These are phyloP conservation scores for Punica granatum DNA, from an alignment of 345 rosid species.

Conservation along the genomic window DNA sequence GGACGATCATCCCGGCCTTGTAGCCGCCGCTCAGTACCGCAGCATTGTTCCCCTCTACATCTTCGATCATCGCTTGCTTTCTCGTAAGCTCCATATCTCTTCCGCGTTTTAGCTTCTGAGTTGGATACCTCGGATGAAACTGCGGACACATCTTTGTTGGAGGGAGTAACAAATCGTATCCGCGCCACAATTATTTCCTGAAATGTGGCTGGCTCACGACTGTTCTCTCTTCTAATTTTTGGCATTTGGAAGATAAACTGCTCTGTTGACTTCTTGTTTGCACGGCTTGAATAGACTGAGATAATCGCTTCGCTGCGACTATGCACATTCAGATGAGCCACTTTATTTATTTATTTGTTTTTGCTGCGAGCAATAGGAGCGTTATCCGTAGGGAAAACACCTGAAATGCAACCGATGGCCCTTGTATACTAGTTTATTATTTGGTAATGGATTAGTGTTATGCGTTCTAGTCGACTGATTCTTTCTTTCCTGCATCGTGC, in stretches of 20 bases:
- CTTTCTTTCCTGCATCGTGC: too few relatives aligned
- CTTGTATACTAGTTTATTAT: too few relatives aligned
- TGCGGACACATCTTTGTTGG: too few relatives aligned
- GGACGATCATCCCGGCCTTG: conserved; percentile 78
- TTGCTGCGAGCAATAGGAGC: not conserved
- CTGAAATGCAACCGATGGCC: too few relatives aligned
- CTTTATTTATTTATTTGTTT: too few relatives aligned
- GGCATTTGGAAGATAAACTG: not conserved
- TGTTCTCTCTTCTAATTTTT: not conserved
- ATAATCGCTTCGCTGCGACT: not conserved
- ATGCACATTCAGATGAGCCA: not conserved
- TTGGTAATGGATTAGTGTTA: too few relatives aligned
- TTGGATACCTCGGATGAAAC: not conserved
- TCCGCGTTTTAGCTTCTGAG: not conserved
- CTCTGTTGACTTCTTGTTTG: not conserved
- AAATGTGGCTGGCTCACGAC: not conserved
- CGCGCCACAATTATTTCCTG: not conserved
- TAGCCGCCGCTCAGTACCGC: conserved; percentile 38
- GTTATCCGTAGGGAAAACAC: too few relatives aligned
- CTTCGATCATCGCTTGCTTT: conserved; percentile 67
- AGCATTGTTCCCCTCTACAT: conserved; percentile 66
- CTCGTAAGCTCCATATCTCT: conserved; percentile 10
- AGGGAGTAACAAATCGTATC: not conserved
- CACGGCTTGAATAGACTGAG: not conserved
- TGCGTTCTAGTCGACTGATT: too few relatives aligned